Evolutionary conservation across 2,329 filamentous ascomycete species (phyloP).

Genomic region (Pseudopyricularia javanii): DNA sequence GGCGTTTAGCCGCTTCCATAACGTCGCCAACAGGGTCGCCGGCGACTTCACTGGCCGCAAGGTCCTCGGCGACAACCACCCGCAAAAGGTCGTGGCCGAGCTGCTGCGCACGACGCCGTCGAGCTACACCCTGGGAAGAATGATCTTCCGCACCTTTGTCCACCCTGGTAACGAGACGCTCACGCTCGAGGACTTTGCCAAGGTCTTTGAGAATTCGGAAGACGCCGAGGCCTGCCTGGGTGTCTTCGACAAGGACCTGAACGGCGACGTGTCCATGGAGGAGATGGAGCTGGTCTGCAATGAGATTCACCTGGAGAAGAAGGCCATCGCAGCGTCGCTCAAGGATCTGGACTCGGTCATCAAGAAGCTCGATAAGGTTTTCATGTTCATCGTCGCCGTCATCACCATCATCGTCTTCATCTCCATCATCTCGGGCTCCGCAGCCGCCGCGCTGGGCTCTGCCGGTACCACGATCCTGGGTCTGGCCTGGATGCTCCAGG

Average conservation of each 20-base stretch:
- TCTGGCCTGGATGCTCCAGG: constrained; percentile 83
- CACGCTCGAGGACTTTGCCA: constrained; percentile 62
- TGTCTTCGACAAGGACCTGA: constrained; percentile 94
- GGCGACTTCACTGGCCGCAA: constrained; percentile 81
- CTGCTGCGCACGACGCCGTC: constrained; percentile 61
- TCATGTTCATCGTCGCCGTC: constrained; percentile 74
- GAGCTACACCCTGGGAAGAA: constrained; percentile 73
- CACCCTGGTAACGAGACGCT: constrained; percentile 66
- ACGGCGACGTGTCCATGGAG: constrained; percentile 91
- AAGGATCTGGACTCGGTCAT: constrained; percentile 95
- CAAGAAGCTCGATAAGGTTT: constrained; percentile 75
- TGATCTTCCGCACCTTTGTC: constrained; percentile 78
- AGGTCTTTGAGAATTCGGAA: constrained; percentile 69
- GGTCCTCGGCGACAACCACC: constrained; percentile 56
- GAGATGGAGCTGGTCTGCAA: constrained; percentile 88
- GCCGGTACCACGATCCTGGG: constrained; percentile 80
- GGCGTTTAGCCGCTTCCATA: constrained; percentile 68
- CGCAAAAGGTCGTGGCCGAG: constrained; percentile 71
- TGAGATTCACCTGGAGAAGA: constrained; percentile 87
- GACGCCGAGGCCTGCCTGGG: constrained; percentile 80
- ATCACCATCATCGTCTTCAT: constrained; percentile 79
- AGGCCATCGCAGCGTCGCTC: constrained; percentile 85
- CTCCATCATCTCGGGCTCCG: constrained; percentile 78
- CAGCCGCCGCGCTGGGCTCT: constrained; percentile 82
- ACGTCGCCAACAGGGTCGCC: constrained; percentile 74